These are phyloP conservation scores for Saturnispora mendoncae DNA, from an alignment of 805 yeast genomes.

Conservation along the genomic window DNA sequence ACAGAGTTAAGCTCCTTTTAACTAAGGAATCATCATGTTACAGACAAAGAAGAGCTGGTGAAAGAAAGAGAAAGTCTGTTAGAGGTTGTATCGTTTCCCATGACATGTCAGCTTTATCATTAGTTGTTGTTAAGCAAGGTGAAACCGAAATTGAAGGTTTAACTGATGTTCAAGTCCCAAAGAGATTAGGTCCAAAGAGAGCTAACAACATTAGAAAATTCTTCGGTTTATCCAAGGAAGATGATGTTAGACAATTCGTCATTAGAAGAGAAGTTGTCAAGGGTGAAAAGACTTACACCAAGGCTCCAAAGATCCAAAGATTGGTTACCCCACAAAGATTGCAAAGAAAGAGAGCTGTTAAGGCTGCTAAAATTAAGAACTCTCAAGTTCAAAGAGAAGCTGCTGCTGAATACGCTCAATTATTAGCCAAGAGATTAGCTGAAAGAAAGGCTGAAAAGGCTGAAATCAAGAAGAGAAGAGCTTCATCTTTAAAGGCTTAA, in stretches of 20 bases:
- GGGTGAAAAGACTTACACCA: constrained; percentile 97
- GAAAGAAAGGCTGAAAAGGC: constrained; percentile 98
- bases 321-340: constrained; percentile 97
- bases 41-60: constrained; percentile 99
- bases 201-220: constrained; percentile 99
- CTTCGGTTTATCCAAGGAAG: constrained; percentile 95
- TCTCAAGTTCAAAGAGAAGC: constrained; percentile 99
- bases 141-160: constrained; percentile 92
- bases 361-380: constrained; percentile 86
- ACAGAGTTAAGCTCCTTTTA: constrained; percentile 95
- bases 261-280: constrained; percentile 97
- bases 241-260: constrained; percentile 83
- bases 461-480: constrained; percentile 99
- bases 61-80: constrained; percentile 99
- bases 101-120: constrained; percentile 92
- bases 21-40: constrained; percentile 95
- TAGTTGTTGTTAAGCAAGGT: constrained; percentile 94
- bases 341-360: constrained; percentile 98
- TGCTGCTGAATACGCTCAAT: constrained; percentile 99
- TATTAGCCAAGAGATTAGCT: constrained; percentile 95
- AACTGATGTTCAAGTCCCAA: constrained; percentile 90
- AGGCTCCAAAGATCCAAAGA: constrained; percentile 99
- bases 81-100: constrained; percentile 98
- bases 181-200: constrained; percentile 99
- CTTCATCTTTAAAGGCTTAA: constrained; percentile 91